Base-by-base conservation (phyloP, 73 alveolate genomes). In the Diophrys sp. region DNA sequence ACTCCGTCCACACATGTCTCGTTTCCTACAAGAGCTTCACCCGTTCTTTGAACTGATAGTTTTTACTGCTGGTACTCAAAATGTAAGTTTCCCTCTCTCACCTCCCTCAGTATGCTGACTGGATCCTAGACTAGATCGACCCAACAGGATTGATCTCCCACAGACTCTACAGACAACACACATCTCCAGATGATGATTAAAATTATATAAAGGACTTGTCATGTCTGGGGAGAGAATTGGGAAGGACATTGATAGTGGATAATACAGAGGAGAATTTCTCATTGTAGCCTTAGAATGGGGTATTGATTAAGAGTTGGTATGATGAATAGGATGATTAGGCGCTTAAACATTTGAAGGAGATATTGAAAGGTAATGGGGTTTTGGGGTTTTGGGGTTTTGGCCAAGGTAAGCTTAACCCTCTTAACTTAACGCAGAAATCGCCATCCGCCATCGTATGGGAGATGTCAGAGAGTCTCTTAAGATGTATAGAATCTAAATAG, bases 41-140 rank as follows among this genome's bases (percentile, higher is more conserved):
- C 33, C 69, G 31, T 32, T 31, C 84, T 93, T 80, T 80, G 98
- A 93, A 74, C 77, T 93, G 28, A 96, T 93, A 1, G 84, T 93
- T 30, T 93, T 93, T 80, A 93, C 98, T 0, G 96, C 98, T 1
- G 98, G 94, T 0, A 78, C 80, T 80, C 90, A 93, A 62, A n/a
- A n/a, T n/a, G n/a, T n/a, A n/a, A n/a, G 5, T 18, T n/a, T n/a
- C n/a, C n/a, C n/a, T n/a, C n/a, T n/a, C n/a, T n/a, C n/a, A n/a
- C n/a, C n/a, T n/a, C n/a, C n/a, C n/a, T n/a, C 96, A 93, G 79
- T 93, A 93, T 87, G 95, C 98, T 23, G 93, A 90, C 66, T 87
- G 94, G 79, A 90, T 90, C n/a, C 79, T 93, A 33, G 88, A 90
- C 44, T 92, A 90, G 73, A 74, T 93, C 57, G 95, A 93, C 82